phyloP scores from a whole-genome alignment of 805 yeast species.

The Sungouiozyma ichnusensis region DNA sequence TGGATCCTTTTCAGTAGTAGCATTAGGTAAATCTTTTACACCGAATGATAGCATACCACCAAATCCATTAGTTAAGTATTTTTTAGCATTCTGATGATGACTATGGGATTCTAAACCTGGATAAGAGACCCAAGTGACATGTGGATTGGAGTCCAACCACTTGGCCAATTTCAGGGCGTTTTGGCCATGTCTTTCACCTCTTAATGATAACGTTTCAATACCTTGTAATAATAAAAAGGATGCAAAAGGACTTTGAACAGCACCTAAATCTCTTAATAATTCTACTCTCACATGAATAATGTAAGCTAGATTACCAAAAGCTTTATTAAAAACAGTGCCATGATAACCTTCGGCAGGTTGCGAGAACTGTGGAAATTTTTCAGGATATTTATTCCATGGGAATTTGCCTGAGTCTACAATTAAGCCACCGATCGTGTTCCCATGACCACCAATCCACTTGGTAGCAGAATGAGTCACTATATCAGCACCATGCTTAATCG shows the following conservation, averaged over 20 bases:
- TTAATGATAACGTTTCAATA: slow-evolving; percentile 82
- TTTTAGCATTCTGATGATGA: slow-evolving; percentile 72
- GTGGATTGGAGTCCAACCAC: slow-evolving; percentile 57
- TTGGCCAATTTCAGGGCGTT: slow-evolving; percentile 76
- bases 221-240: slow-evolving; percentile 84
- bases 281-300: slow-evolving; percentile 75
- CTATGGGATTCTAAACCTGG: slow-evolving; percentile 76
- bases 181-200: slow-evolving; percentile 84
- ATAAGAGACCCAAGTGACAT: slow-evolving; percentile 85
- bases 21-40: slow-evolving; percentile 49
- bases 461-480: slow-evolving; percentile 91
- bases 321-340: slow-evolving; percentile 73
- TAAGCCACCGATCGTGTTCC: slow-evolving; percentile 89
- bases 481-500: slow-evolving; percentile 84
- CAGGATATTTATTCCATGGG: slow-evolving; percentile 79
- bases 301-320: slow-evolving; percentile 70
- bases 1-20: slow-evolving; percentile 42
- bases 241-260: slow-evolving; percentile 79
- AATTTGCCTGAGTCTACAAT: slow-evolving; percentile 85
- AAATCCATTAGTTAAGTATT: slow-evolving; percentile 67
- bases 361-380: slow-evolving; percentile 84
- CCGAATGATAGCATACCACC: slow-evolving; percentile 90
- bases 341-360: slow-evolving; percentile 91
- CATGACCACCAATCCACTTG: slow-evolving; percentile 97
- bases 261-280: slow-evolving; percentile 85